These are phyloP conservation scores for Hymenoscyphus albidus DNA, from an alignment of 2,329 filamentous ascomycete genomes.

Conservation along the genomic window DNA sequence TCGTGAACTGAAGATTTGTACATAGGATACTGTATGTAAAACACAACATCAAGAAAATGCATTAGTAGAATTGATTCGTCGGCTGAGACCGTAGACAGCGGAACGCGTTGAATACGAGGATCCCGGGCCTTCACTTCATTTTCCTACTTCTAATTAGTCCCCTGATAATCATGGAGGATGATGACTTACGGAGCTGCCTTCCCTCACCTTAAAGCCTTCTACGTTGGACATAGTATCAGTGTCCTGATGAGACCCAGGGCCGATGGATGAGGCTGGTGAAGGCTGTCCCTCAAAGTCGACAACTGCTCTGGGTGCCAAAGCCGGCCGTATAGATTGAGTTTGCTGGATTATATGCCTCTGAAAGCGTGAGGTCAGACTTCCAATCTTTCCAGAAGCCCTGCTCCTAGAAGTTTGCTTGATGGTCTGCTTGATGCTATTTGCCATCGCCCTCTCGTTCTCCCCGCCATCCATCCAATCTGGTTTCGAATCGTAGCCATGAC, in stretches of 20 bases:
- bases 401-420: conserved; percentile 44
- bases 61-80: conserved; percentile 41
- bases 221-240: background rate
- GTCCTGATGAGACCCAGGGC: background rate
- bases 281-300: background rate
- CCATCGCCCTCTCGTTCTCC: conserved; percentile 37
- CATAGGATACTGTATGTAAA: conserved; percentile 61
- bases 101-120: background rate
- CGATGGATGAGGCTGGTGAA: background rate
- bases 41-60: conserved; percentile 60
- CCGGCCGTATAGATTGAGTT: background rate
- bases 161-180: background rate
- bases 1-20: conserved; percentile 53
- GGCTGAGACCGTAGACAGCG: conserved; percentile 13
- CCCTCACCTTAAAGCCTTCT: background rate
- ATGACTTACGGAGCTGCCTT: background rate
- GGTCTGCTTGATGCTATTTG: conserved; percentile 52
- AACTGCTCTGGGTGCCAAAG: background rate
- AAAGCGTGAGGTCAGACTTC: conserved; percentile 6
- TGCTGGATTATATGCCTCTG: background rate
- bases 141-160: background rate
- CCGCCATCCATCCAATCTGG: conserved; percentile 28
- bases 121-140: background rate
- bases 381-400: conserved; percentile 33
- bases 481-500: conserved; percentile 46